These are phyloP conservation scores for Fraxinus latifolia DNA, from an alignment of 305 asterid genomes.

Conservation along the genomic window DNA sequence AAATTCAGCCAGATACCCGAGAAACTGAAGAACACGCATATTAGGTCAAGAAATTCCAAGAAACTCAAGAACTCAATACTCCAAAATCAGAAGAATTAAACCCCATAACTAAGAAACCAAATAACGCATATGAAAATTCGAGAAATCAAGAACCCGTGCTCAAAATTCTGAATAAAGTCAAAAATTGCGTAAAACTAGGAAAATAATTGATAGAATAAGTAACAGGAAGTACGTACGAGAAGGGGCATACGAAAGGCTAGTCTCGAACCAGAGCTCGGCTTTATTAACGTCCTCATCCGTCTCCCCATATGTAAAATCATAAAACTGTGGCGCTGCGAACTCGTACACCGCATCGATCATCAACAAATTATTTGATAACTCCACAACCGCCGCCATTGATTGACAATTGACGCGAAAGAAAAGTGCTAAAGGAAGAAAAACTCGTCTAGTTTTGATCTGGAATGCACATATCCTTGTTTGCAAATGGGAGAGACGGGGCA, in stretches of 20 bases:
- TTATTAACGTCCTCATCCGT: constrained; percentile 45
- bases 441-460: constrained; percentile 25
- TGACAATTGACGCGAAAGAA: background rate
- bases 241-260: constrained; percentile 58
- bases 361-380: constrained; percentile 30
- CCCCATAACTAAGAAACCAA: background rate
- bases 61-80: background rate
- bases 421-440: background rate
- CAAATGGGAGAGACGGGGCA: background rate
- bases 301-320: constrained; percentile 60
- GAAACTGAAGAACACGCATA: background rate
- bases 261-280: constrained; percentile 82
- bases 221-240: constrained; percentile 59
- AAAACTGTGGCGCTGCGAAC: constrained; percentile 70
- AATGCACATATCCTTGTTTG: background rate
- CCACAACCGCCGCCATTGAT: constrained; percentile 41
- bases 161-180: background rate
- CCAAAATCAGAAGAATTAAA: background rate
- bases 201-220: background rate
- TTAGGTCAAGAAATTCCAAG: background rate
- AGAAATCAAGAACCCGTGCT: background rate
- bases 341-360: constrained; percentile 59
- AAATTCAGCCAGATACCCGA: background rate
- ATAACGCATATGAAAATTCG: background rate
- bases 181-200: background rate